Percentiles rank a stretch among this genome's conserved stretches.
phyloP scores from a whole-genome alignment of 2,329 filamentous ascomycete species.

The Aspergillus sp. region DNA sequence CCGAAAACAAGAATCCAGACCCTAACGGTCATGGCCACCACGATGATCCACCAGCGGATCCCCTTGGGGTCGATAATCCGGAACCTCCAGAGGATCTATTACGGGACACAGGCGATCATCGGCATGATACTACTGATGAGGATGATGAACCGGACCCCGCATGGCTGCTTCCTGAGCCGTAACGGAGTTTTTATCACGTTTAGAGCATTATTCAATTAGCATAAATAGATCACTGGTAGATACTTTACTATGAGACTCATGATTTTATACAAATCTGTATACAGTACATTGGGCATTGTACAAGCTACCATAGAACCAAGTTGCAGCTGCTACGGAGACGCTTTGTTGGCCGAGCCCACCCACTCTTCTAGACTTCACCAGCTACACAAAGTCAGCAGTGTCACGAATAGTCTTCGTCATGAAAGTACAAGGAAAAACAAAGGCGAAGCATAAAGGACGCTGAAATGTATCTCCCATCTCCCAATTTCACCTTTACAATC shows the following conservation, averaged over 20 bases:
- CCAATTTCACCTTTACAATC: slow-evolving; percentile 60
- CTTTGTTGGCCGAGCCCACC: no score
- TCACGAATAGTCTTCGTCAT: no score
- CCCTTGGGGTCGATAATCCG: slow-evolving; percentile 23
- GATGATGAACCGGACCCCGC: slow-evolving; percentile 40
- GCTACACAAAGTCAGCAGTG: no score
- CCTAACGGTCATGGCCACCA: slow-evolving; percentile 1
- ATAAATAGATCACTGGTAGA: no score
- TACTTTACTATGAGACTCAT: no score
- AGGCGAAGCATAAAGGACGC: no score
- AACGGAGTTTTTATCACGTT: background rate
- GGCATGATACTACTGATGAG: slow-evolving; percentile 21
- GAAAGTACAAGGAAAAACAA: background rate
- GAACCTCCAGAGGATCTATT: slow-evolving; percentile 33
- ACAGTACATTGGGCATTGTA: no score
- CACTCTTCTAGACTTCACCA: no score
- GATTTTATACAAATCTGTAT: no score
- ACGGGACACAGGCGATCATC: slow-evolving; percentile 19
- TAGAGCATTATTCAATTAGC: no score
- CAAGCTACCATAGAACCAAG: no score
- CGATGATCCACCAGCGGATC: slow-evolving; percentile 10
- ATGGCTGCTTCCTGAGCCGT: slow-evolving; percentile 32
- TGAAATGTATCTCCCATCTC: slow-evolving; percentile 26
- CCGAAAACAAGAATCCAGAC: slow-evolving; percentile 1
- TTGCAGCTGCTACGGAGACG: no score